phyloP scores from a whole-genome alignment of 2,329 filamentous ascomycete species.

The Venturia asperata region DNA sequence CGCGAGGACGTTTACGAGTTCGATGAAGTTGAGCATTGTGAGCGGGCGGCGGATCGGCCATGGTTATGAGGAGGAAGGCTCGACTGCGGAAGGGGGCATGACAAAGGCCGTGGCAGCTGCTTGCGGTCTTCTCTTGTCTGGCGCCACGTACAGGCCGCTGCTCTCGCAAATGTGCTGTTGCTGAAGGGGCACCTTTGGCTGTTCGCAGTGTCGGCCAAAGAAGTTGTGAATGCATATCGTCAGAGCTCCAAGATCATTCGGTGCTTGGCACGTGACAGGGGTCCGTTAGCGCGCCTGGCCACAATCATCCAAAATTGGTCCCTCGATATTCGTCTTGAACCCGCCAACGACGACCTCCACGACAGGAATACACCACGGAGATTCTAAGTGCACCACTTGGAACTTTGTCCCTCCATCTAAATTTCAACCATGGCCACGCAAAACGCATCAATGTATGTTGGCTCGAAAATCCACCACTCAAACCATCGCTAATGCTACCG shows the following conservation, averaged over 20 bases:
- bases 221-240: not conserved
- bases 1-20: not conserved
- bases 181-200: not conserved
- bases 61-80: conserved; percentile 6
- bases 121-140: not conserved
- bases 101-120: not conserved
- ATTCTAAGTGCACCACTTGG: conserved; percentile 10
- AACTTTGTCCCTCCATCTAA: conserved; percentile 1
- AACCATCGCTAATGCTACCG: conserved; percentile 17
- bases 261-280: not conserved
- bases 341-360: not conserved
- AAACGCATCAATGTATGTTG: conserved; percentile 35
- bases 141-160: not conserved
- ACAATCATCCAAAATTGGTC: conserved; percentile 9
- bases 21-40: not conserved
- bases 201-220: not conserved
- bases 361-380: conserved; percentile 22
- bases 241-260: not conserved
- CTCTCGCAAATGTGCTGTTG: not conserved
- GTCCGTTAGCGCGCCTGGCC: not conserved
- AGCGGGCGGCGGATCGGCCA: conserved; percentile 2
- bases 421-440: conserved; percentile 34
- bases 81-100: not conserved
- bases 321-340: too few relatives aligned
- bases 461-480: not conserved